These are phyloP conservation scores for Athelia psychrophila DNA, from an alignment of 1,284 basidiomycete genomes.

Conservation along the genomic window DNA sequence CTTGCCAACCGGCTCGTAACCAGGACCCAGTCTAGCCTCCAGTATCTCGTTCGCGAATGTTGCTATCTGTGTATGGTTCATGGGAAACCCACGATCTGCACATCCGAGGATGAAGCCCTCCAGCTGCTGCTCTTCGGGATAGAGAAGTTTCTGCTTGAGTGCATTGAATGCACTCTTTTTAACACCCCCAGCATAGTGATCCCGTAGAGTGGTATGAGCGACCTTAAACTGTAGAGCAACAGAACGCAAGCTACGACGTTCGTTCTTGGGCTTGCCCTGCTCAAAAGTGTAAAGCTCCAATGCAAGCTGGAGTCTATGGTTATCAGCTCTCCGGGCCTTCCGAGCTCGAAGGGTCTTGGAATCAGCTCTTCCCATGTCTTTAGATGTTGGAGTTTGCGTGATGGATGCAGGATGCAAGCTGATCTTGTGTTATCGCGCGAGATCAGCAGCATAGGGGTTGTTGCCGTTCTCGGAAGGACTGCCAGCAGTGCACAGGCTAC, in stretches of 20 bases:
- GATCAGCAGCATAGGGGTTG: background rate
- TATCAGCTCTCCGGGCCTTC: background rate
- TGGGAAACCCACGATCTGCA: slow-evolving; percentile 17
- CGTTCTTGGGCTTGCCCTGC: slow-evolving; percentile 1
- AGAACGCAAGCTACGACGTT: background rate
- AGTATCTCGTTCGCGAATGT: background rate
- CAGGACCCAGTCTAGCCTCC: background rate
- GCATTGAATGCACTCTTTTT: slow-evolving; percentile 16
- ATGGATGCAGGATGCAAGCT: background rate
- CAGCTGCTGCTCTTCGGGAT: slow-evolving; percentile 17
- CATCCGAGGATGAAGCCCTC: slow-evolving; percentile 17
- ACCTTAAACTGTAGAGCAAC: slow-evolving; percentile 3
- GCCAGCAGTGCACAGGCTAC: background rate
- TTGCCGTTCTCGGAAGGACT: background rate
- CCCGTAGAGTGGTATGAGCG: slow-evolving; percentile 4
- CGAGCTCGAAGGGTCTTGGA: background rate
- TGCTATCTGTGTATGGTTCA: slow-evolving; percentile 2
- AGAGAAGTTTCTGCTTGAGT: slow-evolving; percentile 20
- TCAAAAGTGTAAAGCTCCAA: background rate
- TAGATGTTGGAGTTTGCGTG: background rate
- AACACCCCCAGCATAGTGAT: slow-evolving; percentile 5
- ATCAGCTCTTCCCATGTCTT: background rate
- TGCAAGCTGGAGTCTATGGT: background rate
- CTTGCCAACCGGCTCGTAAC: background rate
- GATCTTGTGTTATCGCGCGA: background rate